Evolutionary conservation across 345 rosid species (phyloP), one percentile per base, ranked within the genome.

Genomic region (Boechera stricta): DNA sequence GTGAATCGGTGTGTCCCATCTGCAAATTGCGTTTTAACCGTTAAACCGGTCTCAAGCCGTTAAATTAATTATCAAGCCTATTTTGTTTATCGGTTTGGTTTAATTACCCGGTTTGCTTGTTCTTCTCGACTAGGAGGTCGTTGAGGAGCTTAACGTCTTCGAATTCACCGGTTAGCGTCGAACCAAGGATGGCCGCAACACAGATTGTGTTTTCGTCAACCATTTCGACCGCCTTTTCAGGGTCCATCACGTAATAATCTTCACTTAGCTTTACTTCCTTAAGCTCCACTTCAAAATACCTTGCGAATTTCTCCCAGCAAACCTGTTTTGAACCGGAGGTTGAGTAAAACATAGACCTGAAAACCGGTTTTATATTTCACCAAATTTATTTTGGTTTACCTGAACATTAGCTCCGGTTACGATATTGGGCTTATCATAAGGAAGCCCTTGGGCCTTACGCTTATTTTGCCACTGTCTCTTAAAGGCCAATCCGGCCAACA

Each of bases 291-390:
- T 87, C 91, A 56, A 87, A 87, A 56, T 87, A 87, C 86, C 91
- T 84, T 5, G 91, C 91, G 33, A 87, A 87, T 73, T 87, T 87
- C 85, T 87, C 91, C 91, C 91, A 87, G 63, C 91, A 87, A 10
- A 87, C 88, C 90, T 81, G 73, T 45, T 38, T 66, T n/a, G 11
- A 77, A 78, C 69, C 81, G 16, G 12, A 61, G 12, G 6, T 44
- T 63, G 7, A 77, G 35, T 54, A 10, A 63, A 35, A 6, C 56
- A 45, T 10, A 4, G 3, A 24, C 35, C 42, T 39, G 6, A 61
- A 7, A 69, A 69, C 69, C 74, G 47, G 54, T 12, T 13, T 13
- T 6, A 45, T 13, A 45, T 13, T 5, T 45, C 29, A 28, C 5
- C 49, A 45, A 45, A 13, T 45, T 13, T 42, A n/a, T 1, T 12